These are phyloP conservation scores for Achlya hypogyna DNA, from an alignment of 352 stramenopile species.

Conservation along the genomic window DNA sequence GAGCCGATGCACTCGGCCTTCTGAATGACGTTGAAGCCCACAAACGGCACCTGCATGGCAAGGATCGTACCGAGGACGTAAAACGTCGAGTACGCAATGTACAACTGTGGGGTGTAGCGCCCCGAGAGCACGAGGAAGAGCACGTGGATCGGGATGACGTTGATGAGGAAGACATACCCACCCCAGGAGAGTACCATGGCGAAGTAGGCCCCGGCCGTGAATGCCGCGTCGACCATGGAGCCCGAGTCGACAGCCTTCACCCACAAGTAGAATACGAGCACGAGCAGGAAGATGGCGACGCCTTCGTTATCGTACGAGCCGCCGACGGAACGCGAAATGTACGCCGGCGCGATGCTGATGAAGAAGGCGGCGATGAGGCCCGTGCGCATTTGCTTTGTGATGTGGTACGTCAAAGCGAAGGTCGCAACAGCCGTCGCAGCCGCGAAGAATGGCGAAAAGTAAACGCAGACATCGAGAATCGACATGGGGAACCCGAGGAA, in stretches of 20 bases:
- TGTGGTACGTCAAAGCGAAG: constrained; percentile 82
- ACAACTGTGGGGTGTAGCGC: constrained; percentile 87
- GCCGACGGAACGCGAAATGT: constrained; percentile 95
- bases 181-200: constrained; percentile 96
- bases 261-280: constrained; percentile 97
- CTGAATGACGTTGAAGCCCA: constrained; percentile 93
- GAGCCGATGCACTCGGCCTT: constrained; percentile 67
- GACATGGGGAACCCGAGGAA: constrained; percentile 47
- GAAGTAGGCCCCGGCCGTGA: constrained; percentile 89
- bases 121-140: constrained; percentile 85
- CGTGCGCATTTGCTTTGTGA: constrained; percentile 53
- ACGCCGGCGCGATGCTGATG: constrained; percentile 93
- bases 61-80: constrained; percentile 93
- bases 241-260: constrained; percentile 70
- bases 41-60: constrained; percentile 97
- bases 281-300: constrained; percentile 96
- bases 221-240: constrained; percentile 56
- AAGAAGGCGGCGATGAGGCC: constrained; percentile 86
- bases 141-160: constrained; percentile 96
- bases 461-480: constrained; percentile 85
- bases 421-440: constrained; percentile 74
- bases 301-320: constrained; percentile 99
- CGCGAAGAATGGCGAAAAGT: constrained; percentile 84
- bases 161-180: constrained; percentile 99
- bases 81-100: constrained; percentile 97